phyloP scores from a whole-genome alignment of 2,329 filamentous ascomycete species.

The Chrysosporium keratinophilum region DNA sequence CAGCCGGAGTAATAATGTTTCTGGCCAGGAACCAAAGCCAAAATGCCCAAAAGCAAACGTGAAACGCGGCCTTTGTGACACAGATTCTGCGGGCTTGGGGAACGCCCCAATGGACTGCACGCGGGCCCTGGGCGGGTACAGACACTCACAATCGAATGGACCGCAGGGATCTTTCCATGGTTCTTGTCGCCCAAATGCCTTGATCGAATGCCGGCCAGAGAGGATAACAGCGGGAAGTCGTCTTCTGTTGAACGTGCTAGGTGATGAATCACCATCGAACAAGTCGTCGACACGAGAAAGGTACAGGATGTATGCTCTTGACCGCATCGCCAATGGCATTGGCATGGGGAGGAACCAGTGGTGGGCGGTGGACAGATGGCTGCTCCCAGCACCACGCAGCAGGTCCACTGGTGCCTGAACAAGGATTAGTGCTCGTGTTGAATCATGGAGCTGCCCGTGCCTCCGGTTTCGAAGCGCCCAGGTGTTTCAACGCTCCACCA shows the following conservation, averaged over 20 bases:
- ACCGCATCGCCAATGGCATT: no score
- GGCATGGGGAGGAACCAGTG: no score
- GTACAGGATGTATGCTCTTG: no score
- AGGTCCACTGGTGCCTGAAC: no score
- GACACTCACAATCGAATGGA: background rate
- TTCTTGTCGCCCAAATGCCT: background rate
- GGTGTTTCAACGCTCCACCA: background rate
- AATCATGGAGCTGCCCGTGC: background rate
- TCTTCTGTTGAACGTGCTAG: no score
- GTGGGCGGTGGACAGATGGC: no score
- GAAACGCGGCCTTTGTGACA: background rate
- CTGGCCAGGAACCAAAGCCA: conserved; percentile 2
- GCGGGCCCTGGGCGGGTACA: background rate
- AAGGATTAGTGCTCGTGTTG: no score
- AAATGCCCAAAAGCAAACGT: background rate
- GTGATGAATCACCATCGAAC: no score
- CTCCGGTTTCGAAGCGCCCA: background rate
- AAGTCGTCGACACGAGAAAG: no score
- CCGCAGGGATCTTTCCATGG: conserved; percentile 5
- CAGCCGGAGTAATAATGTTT: background rate
- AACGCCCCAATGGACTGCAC: background rate
- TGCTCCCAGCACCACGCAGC: no score
- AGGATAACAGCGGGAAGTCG: no score
- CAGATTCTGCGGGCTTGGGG: conserved; percentile 1
- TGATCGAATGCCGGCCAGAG: no score